Base-by-base conservation (phyloP, 2,329 filamentous ascomycete genomes). In the Calonectria crousiana region DNA sequence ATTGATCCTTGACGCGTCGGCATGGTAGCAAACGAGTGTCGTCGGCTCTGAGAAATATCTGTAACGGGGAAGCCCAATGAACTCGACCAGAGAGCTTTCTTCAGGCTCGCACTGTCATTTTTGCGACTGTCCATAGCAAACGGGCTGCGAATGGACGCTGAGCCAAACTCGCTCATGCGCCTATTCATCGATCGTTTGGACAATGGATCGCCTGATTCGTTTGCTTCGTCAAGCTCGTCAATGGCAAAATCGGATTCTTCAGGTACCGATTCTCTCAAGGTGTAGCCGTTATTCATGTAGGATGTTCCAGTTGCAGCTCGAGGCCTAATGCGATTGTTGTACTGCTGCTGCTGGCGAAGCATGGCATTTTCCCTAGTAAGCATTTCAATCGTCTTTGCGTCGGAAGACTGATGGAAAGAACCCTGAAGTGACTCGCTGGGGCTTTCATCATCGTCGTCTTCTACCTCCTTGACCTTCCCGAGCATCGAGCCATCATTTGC, bases 21-120 rank as follows among this genome's bases (percentile, higher is more conserved):
- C 80, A 93, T 89, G 79, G 92, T 92, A 67, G 92, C 95, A 81
- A 97, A 95, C 1, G 95, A 96, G 83, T 96, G 95, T 34, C 95
- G 92, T 73, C 95, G 90, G 79, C 94, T 95, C 80, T 95, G 93
- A 16, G 93, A 91, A 36, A 92, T 87, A 74, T 94, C 93, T 5
- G 87, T 88, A 30, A 90, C 88, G 56, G 90, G 89, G 81, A 94
- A 94, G 1, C 91, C 92, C n/a, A 92, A 88, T 8, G 92, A 92
- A 78, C 90, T 93, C 77, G 94, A 93, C 93, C 93, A 95, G 75
- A 91, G 90, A 5, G 89, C 91, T 79, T 91, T 93, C 83, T 93
- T 93, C 11, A 93, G 87, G 47, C 83, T 84, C 67, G 82, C 76
- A 77, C 90, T 92, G 74, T 93, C 92, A 13, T 91, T 81, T 78